Evolutionary conservation across 345 rosid genomes (phyloP).

Genomic region (Moricandia arvensis): DNA sequence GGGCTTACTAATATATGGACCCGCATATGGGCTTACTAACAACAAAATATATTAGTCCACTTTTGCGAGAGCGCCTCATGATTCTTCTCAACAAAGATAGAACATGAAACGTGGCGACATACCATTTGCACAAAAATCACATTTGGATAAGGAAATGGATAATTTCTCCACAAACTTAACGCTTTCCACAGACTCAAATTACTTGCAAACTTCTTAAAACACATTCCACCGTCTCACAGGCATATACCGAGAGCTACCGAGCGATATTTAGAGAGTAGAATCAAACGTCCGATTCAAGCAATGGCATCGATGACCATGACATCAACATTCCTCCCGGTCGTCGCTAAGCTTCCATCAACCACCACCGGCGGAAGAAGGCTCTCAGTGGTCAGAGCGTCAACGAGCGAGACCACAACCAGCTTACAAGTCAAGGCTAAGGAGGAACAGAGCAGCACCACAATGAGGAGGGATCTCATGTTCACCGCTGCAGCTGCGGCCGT

Average conservation of each 20-base stretch:
- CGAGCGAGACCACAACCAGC: conserved; percentile 28
- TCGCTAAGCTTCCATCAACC: conserved; percentile 25
- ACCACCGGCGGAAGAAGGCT: conserved; percentile 17
- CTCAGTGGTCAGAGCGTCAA: conserved; percentile 21
- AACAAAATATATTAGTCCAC: no score
- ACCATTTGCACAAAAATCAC: conserved; percentile 27
- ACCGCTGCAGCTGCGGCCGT: background rate
- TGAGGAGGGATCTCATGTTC: conserved; percentile 64
- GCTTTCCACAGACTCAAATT: no score
- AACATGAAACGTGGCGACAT: conserved; percentile 29
- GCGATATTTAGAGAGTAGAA: no score
- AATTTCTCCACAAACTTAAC: conserved; percentile 11
- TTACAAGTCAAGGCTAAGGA: conserved; percentile 16
- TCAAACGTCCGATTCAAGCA: no score
- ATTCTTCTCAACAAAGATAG: conserved; percentile 26
- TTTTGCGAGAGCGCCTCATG: background rate
- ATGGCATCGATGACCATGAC: conserved; percentile 59
- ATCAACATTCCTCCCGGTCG: conserved; percentile 39
- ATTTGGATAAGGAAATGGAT: conserved; percentile 43
- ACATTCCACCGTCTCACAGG: background rate
- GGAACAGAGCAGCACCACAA: conserved; percentile 34
- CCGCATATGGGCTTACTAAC: no score
- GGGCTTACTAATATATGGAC: no score
- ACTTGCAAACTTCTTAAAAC: conserved; percentile 18
- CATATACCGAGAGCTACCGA: background rate